A percentile compares a stretch with the other conserved stretches of the same genome.
These are phyloP conservation scores for Neobulgaria alba DNA, from an alignment of 2,329 filamentous ascomycete species.

Conservation along the genomic window DNA sequence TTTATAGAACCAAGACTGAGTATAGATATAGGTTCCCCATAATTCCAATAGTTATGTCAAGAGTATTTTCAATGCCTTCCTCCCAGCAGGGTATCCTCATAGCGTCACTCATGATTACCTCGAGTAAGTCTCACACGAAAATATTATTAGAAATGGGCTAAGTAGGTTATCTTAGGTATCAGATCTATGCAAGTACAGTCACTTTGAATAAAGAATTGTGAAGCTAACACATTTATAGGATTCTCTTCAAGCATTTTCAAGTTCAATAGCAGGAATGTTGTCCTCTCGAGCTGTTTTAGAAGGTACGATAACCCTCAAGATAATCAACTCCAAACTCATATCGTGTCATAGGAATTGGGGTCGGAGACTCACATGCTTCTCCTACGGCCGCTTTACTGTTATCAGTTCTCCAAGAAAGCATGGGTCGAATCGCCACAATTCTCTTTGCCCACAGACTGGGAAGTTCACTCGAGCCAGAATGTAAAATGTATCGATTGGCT, in stretches of 20 bases:
- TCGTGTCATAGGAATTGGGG: conserved; percentile 46
- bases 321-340: background rate
- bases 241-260: conserved; percentile 57
- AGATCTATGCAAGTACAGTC: conserved; percentile 50
- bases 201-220: background rate
- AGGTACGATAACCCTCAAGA: conserved; percentile 34
- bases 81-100: conserved; percentile 60
- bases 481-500: conserved; percentile 61
- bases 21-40: conserved; percentile 15
- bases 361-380: conserved; percentile 56
- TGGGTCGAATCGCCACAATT: conserved; percentile 59
- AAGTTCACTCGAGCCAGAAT: conserved; percentile 60
- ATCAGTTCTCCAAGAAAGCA: conserved; percentile 56
- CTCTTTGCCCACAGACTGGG: conserved; percentile 61
- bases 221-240: conserved; percentile 41
- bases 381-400: conserved; percentile 58
- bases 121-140: conserved; percentile 36
- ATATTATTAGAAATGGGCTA: background rate
- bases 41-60: conserved; percentile 20
- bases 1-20: background rate
- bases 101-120: conserved; percentile 65
- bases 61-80: conserved; percentile 48
- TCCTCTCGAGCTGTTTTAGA: conserved; percentile 59
- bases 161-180: conserved; percentile 41
- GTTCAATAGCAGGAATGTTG: conserved; percentile 54